Evolutionary conservation across 2,329 filamentous ascomycete genomes (phyloP).

Genomic region (Paecilomyces dactylethromorphus): DNA sequence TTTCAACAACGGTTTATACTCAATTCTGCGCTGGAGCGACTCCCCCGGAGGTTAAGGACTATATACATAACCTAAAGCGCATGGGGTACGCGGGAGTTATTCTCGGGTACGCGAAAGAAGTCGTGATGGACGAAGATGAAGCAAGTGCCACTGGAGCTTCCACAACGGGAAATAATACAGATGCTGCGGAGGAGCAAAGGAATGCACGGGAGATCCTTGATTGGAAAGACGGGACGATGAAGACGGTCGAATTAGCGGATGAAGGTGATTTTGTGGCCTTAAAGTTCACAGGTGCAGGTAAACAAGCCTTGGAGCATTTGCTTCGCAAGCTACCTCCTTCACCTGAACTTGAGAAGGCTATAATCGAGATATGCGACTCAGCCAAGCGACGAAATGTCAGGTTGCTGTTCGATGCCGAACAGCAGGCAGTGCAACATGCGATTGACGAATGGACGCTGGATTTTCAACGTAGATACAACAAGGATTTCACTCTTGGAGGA

Average conservation of each 20-base stretch:
- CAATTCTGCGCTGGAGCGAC: slow-evolving; percentile 88
- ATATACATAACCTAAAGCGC: slow-evolving; percentile 58
- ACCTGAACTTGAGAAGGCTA: slow-evolving; percentile 58
- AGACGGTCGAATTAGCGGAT: slow-evolving; percentile 51
- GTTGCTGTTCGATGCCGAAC: slow-evolving; percentile 79
- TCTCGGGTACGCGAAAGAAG: slow-evolving; percentile 75
- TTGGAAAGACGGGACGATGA: slow-evolving; percentile 69
- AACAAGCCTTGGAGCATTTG: slow-evolving; percentile 63
- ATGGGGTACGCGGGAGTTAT: slow-evolving; percentile 81
- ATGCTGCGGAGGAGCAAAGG: slow-evolving; percentile 1
- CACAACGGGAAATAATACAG: neutral
- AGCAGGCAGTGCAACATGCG: slow-evolving; percentile 66
- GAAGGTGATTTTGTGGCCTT: slow-evolving; percentile 58
- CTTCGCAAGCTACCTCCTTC: slow-evolving; percentile 57
- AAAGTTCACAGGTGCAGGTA: slow-evolving; percentile 80
- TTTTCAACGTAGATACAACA: slow-evolving; percentile 71
- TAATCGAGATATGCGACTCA: slow-evolving; percentile 67
- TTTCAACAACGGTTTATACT: slow-evolving; percentile 80
- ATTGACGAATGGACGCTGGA: slow-evolving; percentile 75
- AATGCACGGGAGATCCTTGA: slow-evolving; percentile 26
- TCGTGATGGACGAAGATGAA: slow-evolving; percentile 56
- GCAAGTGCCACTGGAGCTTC: slow-evolving; percentile 4
- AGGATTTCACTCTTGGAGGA: slow-evolving; percentile 28
- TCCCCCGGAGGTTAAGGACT: slow-evolving; percentile 58
- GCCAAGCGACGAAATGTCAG: slow-evolving; percentile 63